phyloP scores from a whole-genome alignment of 371 early-diverging fungal species.

The Batkoa obscura region DNA sequence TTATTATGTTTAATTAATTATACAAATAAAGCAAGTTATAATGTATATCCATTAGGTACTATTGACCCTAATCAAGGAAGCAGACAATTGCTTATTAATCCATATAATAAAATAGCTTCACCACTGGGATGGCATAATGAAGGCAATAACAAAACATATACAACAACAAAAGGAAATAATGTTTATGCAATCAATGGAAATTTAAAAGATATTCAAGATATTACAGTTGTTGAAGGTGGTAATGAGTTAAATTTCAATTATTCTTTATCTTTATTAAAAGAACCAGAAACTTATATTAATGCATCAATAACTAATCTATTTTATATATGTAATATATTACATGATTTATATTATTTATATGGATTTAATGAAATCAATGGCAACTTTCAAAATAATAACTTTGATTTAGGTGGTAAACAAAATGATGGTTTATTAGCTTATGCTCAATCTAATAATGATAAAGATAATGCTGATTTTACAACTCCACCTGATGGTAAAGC shows the following conservation, averaged over 20 bases:
- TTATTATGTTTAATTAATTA: constrained; percentile 46
- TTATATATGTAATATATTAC: constrained; percentile 76
- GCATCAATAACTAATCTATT: constrained; percentile 84
- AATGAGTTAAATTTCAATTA: constrained; percentile 52
- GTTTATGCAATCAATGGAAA: constrained; percentile 54
- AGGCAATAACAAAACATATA: constrained; percentile 25
- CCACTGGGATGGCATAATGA: constrained; percentile 64
- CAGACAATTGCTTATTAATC: constrained; percentile 43
- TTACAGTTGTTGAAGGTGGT: constrained; percentile 53
- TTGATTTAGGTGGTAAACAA: constrained; percentile 52
- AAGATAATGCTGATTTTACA: constrained; percentile 88
- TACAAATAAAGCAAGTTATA: constrained; percentile 52
- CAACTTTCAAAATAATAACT: constrained; percentile 89
- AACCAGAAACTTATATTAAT: constrained; percentile 58
- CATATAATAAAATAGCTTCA: constrained; percentile 45
- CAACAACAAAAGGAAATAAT: constrained; percentile 64
- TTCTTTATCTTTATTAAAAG: constrained; percentile 34
- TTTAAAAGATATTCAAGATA: constrained; percentile 36
- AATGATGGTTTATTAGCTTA: constrained; percentile 84
- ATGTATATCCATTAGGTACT: constrained; percentile 69
- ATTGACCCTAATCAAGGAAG: constrained; percentile 63
- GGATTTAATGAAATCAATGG: constrained; percentile 88
- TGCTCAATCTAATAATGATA: constrained; percentile 87
- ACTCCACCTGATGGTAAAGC: constrained; percentile 89
- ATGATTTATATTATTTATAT: constrained; percentile 71